Evolutionary conservation across 2,329 filamentous ascomycete species (phyloP).

Genomic region (Colletotrichum godetiae): DNA sequence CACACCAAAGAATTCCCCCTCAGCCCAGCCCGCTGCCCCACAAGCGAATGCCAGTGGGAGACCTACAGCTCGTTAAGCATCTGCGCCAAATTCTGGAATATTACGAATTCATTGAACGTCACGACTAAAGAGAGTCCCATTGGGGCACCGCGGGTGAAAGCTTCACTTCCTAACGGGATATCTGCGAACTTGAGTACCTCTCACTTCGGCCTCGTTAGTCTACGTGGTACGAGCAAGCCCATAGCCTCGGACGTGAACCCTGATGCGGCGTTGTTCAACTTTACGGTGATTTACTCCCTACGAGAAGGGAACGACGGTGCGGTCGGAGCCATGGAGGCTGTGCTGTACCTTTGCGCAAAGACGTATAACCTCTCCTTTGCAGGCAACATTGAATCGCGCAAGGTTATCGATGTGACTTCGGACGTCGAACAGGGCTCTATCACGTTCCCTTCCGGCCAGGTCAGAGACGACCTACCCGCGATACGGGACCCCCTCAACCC

Average conservation of each 20-base stretch:
- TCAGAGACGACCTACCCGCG: neutral
- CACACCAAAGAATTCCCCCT: slow-evolving; percentile 6
- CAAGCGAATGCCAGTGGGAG: neutral
- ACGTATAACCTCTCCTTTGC: slow-evolving; percentile 24
- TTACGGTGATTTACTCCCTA: slow-evolving; percentile 9
- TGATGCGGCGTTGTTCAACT: slow-evolving; percentile 18
- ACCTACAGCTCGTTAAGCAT: slow-evolving; percentile 1
- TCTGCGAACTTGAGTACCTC: neutral
- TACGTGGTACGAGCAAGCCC: neutral
- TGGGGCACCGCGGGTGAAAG: neutral
- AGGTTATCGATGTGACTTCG: neutral
- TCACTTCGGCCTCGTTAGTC: neutral
- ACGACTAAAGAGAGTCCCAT: neutral
- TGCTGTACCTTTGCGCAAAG: slow-evolving; percentile 35
- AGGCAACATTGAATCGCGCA: slow-evolving; percentile 8
- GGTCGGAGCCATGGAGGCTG: slow-evolving; percentile 26
- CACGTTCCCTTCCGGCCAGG: neutral
- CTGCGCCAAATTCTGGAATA: slow-evolving; percentile 11
- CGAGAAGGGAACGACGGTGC: neutral
- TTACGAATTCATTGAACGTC: neutral
- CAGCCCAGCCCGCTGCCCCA: slow-evolving; percentile 6
- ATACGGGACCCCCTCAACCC: slow-evolving; percentile 2
- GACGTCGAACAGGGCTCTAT: slow-evolving; percentile 9
- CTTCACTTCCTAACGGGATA: neutral
- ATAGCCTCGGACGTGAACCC: neutral